Base-by-base conservation (phyloP, 495 filamentous ascomycete genomes). In the Evansstolkia leycettana region DNA sequence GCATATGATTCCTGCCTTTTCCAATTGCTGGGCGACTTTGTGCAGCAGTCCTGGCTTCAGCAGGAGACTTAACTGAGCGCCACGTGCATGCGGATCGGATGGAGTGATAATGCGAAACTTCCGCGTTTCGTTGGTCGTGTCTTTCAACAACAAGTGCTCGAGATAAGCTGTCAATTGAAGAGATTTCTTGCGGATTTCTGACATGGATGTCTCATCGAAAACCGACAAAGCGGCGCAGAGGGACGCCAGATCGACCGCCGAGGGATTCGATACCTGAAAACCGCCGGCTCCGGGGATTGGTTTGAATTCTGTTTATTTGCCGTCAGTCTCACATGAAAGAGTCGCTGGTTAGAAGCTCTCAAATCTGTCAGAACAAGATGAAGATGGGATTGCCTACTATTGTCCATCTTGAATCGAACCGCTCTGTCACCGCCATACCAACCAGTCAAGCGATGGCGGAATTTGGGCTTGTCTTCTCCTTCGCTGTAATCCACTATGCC, bases 391-490 rank as follows among this genome's bases (percentile, higher is more conserved):
- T 16, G 47, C 68, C 43, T 51, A 70, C 58, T 57, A 45, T 78
- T 87, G 14, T 69, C 75, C 87, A 88, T 94, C 36, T 59, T 67
- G 56, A 94, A 94, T 9, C 87, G 67, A 34, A 70, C 77, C 9
- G 57, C 53, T 43, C 88, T 84, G 48, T 82, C 75, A 34, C 80
- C 80, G n/a, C 85, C 87, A 73, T 85, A 94, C 87, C 87, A 94
- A 13, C 87, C 87, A 4, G 75, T 72, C 38, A 89, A 64, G 0
- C 83, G 72, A 33, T 70, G 68, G 3, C 62, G 59, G 50, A 68
- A 78, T 14, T 60, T 57, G 0, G 50, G 56, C 15, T 57, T 25
- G 40, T 62, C 61, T n/a, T 59, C 55, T 34, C 60, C 55, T 17
- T 61, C 48, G 40, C 55, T 48, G 47, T 71, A 45, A 52, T 72